phyloP scores from a whole-genome alignment of 2,329 filamentous ascomycete genomes.

The Aspergillus caelatus region DNA sequence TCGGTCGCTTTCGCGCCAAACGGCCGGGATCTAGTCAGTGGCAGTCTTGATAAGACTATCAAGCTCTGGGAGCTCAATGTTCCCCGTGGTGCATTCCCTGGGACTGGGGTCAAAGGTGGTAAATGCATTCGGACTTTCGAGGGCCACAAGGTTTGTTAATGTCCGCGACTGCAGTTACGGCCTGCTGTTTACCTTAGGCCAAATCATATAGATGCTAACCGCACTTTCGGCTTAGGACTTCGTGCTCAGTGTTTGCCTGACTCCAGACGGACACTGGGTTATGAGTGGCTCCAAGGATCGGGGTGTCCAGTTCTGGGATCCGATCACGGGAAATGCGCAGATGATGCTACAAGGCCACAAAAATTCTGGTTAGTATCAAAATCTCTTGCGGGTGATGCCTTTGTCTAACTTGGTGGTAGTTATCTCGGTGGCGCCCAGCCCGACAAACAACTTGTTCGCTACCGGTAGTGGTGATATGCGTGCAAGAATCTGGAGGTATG shows the following conservation, averaged over 20 bases:
- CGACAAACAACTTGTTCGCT: conserved; percentile 83
- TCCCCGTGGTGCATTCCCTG: conserved; percentile 66
- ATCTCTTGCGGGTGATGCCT: conserved; percentile 1
- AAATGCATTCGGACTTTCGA: conserved; percentile 97
- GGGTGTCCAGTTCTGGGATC: conserved; percentile 98
- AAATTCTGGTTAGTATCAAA: conserved; percentile 69
- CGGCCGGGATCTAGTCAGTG: conserved; percentile 89
- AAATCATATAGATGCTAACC: conserved; percentile 5
- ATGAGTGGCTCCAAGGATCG: conserved; percentile 96
- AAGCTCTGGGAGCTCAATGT: conserved; percentile 97
- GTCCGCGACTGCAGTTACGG: neutral
- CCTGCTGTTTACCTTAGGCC: neutral
- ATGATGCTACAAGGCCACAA: conserved; percentile 99
- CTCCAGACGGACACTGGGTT: conserved; percentile 92
- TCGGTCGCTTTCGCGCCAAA: conserved; percentile 94
- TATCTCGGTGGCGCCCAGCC: conserved; percentile 94
- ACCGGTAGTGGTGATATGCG: conserved; percentile 98
- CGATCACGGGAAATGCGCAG: conserved; percentile 86
- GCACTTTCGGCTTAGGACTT: conserved; percentile 68
- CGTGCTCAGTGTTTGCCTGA: conserved; percentile 91
- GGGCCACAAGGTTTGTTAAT: conserved; percentile 76
- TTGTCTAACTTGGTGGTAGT: conserved; percentile 54
- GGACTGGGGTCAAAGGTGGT: conserved; percentile 74
- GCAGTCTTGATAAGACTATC: conserved; percentile 96
- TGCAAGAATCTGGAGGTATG: conserved; percentile 90